Conservation (phyloP, 768 basidiomycete genomes). For the Dioszegia aurantiaca region DNA sequence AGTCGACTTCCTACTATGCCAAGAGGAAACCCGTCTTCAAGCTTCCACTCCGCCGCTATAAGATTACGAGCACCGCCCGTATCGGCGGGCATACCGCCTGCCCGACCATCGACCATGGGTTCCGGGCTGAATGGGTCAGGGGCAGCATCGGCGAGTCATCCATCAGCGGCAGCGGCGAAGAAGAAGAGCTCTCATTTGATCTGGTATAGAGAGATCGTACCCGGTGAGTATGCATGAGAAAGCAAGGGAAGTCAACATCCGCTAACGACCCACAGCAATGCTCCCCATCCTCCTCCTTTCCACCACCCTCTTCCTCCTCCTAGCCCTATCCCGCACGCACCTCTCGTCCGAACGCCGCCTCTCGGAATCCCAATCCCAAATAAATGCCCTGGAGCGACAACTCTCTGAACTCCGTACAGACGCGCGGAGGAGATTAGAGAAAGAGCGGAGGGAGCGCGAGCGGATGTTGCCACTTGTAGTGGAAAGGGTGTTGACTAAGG, state of each 20-base stretch:
- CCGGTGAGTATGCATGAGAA: constrained; percentile 44
- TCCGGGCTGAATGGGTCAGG: background rate
- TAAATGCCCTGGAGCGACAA: constrained; percentile 43
- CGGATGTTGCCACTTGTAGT: constrained; percentile 43
- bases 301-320: constrained; percentile 45
- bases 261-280: constrained; percentile 35
- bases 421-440: constrained; percentile 20
- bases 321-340: constrained; percentile 48
- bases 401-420: constrained; percentile 27
- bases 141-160: no score
- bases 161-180: constrained; percentile 10
- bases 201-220: constrained; percentile 52
- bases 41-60: background rate
- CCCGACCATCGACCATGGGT: background rate
- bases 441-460: constrained; percentile 40
- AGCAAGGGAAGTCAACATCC: no score
- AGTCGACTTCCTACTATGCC: background rate
- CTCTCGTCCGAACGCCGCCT: constrained; percentile 45
- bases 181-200: constrained; percentile 41
- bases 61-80: constrained; percentile 3
- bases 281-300: constrained; percentile 44
- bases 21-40: background rate
- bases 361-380: constrained; percentile 34
- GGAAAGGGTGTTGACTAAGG: constrained; percentile 42
- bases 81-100: background rate